Evolutionary conservation across 345 rosid genomes (phyloP), one percentile per base, ranked within the genome.

Genomic region (Dipteronia sinensis): DNA sequence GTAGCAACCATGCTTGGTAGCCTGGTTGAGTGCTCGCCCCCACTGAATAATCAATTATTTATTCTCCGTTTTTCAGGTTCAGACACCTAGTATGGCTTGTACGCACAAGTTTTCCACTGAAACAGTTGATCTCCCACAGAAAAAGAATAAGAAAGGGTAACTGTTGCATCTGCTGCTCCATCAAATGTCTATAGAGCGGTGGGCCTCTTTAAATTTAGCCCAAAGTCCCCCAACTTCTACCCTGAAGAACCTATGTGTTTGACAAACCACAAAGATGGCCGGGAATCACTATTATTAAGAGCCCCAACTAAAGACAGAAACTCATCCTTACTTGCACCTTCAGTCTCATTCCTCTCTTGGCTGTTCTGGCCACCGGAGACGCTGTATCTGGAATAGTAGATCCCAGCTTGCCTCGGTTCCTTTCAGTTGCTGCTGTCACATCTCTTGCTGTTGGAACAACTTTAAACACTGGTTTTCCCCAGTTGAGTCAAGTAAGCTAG

Each of bases 101-200:
- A 92, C 98, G 38, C 95, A 96, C 81, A 85, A 90, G 72, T 94
- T 96, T 89, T 97, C 99, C 73, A 94, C 97, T 67, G 97, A 90
- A 86, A 92, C 95, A 31, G 95, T 87, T 66, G 93, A 91, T 38
- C 97, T 94, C 67, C 98, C 98, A 67, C 98, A 67, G 97, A 97
- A n/a, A 97, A 92, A 82, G 92, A 90, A 81, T 92, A 97, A 78
- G 97, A 96, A 86, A 91, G 98, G 79, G 98, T 92, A 76, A 94
- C 99, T 59, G 80, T 94, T 87, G 86, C 90, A 78, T 94, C 93
- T 59, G 94, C 98, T 78, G 93, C 96, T 72, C 98, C 98, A 74
- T 83, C 89, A 42, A 82, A 84, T 84, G 85, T 88, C 74, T 92
- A 88, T 68, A 88, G 95, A 83, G 91, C 87, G 78, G 86, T 90